These are phyloP conservation scores for Ogataea chonburiensis DNA, from an alignment of 805 yeast genomes.

Conservation along the genomic window DNA sequence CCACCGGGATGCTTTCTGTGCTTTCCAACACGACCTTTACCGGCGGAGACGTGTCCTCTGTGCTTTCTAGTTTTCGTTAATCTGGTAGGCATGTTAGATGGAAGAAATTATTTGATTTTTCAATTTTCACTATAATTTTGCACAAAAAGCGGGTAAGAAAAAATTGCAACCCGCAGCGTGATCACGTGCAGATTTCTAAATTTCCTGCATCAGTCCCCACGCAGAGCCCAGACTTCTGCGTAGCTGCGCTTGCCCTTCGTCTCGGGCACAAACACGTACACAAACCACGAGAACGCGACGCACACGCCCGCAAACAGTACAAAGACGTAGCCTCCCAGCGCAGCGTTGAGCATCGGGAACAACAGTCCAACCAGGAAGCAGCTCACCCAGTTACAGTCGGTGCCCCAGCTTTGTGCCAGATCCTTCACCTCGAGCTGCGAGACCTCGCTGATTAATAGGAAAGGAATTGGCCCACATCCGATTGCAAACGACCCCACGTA, in stretches of 20 bases:
- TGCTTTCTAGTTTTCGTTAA: constrained; percentile 99
- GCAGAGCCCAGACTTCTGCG: constrained; percentile 60
- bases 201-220: background rate
- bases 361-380: constrained; percentile 78
- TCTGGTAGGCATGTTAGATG: constrained; percentile 89
- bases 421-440: constrained; percentile 78
- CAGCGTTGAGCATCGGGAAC: constrained; percentile 69
- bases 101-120: constrained; percentile 11
- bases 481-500: constrained; percentile 86
- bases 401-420: constrained; percentile 90
- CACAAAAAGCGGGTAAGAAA: constrained; percentile 10
- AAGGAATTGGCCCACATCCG: constrained; percentile 96
- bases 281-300: constrained; percentile 46
- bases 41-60: constrained; percentile 99
- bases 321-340: constrained; percentile 78
- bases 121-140: constrained; percentile 12
- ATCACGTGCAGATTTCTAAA: constrained; percentile 11
- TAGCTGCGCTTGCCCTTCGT: constrained; percentile 65
- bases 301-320: constrained; percentile 65
- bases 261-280: constrained; percentile 60
- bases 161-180: constrained; percentile 11
- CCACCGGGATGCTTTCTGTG: constrained; percentile 99
- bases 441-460: constrained; percentile 83
- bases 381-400: constrained; percentile 86
- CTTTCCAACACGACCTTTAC: constrained; percentile 99